Evolutionary conservation across 352 stramenopile species (phyloP).

Genomic region (Phytophthora sansomeana): DNA sequence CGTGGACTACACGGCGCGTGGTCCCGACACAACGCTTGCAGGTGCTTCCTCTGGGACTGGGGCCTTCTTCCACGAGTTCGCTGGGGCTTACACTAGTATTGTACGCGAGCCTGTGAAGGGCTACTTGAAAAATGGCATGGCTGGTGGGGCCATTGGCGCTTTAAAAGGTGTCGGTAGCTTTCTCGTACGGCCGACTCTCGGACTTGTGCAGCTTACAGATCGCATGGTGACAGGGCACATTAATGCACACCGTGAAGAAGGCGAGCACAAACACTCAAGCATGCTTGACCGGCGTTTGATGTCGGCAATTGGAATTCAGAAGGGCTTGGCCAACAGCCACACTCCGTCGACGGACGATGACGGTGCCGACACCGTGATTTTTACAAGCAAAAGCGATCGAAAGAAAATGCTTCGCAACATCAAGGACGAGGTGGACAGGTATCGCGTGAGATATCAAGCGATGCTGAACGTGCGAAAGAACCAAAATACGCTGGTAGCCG

Average conservation of each 20-base stretch:
- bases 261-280: conserved; percentile 32
- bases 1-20: conserved; percentile 57
- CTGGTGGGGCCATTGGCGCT: conserved; percentile 16
- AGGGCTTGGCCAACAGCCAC: conserved; percentile 26
- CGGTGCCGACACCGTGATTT: conserved; percentile 23
- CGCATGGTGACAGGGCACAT: conserved; percentile 41
- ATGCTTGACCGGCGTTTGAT: conserved; percentile 26
- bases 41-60: conserved; percentile 15
- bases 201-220: conserved; percentile 39
- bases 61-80: conserved; percentile 38
- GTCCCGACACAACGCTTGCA: conserved; percentile 38
- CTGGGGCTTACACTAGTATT: conserved; percentile 42
- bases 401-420: conserved; percentile 26
- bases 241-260: conserved; percentile 43
- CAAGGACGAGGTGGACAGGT: not conserved
- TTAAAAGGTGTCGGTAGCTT: conserved; percentile 36
- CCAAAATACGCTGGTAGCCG: not conserved
- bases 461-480: conserved; percentile 3
- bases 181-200: conserved; percentile 39
- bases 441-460: conserved; percentile 20
- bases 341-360: conserved; percentile 4
- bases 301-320: conserved; percentile 24
- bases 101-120: conserved; percentile 36
- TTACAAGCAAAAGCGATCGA: conserved; percentile 14
- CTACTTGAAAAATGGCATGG: conserved; percentile 14